Conservation (phyloP, 139 green algal species). For the Edaphochlamys debaryana region DNA sequence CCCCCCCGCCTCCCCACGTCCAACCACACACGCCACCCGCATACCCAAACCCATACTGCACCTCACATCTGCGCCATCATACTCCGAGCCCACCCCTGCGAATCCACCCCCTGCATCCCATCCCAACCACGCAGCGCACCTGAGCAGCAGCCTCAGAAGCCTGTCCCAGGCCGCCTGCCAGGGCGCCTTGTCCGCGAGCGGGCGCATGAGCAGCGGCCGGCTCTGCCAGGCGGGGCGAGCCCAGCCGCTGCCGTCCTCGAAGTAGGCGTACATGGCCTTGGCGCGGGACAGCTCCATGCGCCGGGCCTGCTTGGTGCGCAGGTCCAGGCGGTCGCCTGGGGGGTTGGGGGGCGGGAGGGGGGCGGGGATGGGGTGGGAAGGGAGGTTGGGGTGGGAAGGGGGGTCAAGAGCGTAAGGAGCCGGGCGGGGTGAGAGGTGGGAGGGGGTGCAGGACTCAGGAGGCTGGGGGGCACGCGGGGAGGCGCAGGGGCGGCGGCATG, state of each 20-base stretch:
- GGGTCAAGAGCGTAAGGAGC: too few relatives aligned
- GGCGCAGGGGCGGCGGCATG: too few relatives aligned
- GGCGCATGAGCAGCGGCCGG: slow-evolving; percentile 1
- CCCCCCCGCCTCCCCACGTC: too few relatives aligned
- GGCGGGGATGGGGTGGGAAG: too few relatives aligned
- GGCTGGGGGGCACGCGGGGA: too few relatives aligned
- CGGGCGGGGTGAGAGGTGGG: too few relatives aligned
- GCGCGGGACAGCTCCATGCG: slow-evolving; percentile 24
- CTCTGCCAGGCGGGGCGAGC: slow-evolving; percentile 7
- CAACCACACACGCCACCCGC: too few relatives aligned
- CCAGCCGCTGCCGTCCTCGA: slow-evolving; percentile 35
- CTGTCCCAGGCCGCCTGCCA: slow-evolving; percentile 40
- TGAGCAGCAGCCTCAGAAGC: slow-evolving; percentile 1
- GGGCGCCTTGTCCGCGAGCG: slow-evolving; percentile 31
- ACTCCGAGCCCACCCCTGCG: too few relatives aligned
- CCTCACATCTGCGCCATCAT: too few relatives aligned
- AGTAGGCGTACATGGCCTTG: slow-evolving; percentile 30
- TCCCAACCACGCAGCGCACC: not conserved
- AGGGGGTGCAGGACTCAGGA: too few relatives aligned
- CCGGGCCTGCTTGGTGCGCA: slow-evolving; percentile 29
- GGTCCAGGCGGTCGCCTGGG: slow-evolving; percentile 25
- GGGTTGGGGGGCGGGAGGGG: not conserved
- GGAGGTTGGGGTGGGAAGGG: not conserved
- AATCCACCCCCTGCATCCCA: too few relatives aligned
- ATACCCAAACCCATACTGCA: too few relatives aligned